Conservation (phyloP, 2,329 filamentous ascomycete species). For the Hyphodiscus sp. region DNA sequence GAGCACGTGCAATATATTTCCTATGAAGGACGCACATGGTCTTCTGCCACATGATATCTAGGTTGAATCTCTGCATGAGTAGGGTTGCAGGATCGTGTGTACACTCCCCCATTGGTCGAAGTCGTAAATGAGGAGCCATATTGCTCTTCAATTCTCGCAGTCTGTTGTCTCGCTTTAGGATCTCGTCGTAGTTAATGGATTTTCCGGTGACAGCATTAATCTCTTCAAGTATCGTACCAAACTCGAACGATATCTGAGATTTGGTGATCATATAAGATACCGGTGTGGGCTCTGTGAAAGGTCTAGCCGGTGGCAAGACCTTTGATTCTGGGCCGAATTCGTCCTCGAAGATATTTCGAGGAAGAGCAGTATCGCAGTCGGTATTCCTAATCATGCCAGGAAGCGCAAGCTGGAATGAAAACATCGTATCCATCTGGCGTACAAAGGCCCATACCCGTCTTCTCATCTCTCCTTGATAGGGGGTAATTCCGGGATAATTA, state of each 20-base stretch:
- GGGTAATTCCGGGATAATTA: constrained; percentile 64
- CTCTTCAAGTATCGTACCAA: constrained; percentile 66
- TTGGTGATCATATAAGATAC: constrained; percentile 76
- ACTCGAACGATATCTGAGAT: constrained; percentile 52
- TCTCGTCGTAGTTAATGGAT: constrained; percentile 55
- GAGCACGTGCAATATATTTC: constrained; percentile 73
- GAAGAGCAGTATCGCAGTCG: constrained; percentile 69
- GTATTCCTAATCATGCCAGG: constrained; percentile 63
- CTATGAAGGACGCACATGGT: constrained; percentile 84
- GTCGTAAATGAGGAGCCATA: constrained; percentile 72
- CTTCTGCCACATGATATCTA: constrained; percentile 84
- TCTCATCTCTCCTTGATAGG: constrained; percentile 74
- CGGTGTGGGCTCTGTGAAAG: constrained; percentile 64
- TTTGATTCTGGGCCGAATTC: constrained; percentile 67
- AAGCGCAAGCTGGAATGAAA: constrained; percentile 64
- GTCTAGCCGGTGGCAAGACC: constrained; percentile 59
- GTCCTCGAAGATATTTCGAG: constrained; percentile 74
- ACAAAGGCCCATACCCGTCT: constrained; percentile 64
- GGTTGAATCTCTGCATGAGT: constrained; percentile 76
- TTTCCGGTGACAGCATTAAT: constrained; percentile 48
- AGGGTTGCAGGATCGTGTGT: constrained; percentile 75
- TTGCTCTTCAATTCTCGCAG: constrained; percentile 56
- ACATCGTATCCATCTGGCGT: constrained; percentile 66
- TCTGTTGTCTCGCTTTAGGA: constrained; percentile 54
- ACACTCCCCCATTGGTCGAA: constrained; percentile 67